Evolutionary conservation across 345 rosid species (phyloP).

Genomic region (Clausena lansium): DNA sequence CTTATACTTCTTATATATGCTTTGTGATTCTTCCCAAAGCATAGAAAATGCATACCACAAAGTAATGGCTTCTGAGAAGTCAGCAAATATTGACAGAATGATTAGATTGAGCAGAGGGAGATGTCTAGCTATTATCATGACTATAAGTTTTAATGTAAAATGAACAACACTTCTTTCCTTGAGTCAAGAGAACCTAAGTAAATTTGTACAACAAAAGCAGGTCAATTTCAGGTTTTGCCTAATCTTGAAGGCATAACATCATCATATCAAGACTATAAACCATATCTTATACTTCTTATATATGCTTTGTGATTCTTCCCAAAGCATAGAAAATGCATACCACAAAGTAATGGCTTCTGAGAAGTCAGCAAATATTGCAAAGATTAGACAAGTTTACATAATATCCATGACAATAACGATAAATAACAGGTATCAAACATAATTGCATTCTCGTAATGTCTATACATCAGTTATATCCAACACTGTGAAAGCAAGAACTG

Average conservation of each 20-base stretch:
- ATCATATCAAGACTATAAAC: neutral
- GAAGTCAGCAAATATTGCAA: neutral
- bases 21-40: neutral
- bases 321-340: neutral
- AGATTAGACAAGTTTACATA: neutral
- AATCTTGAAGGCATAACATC: neutral
- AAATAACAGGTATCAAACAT: neutral
- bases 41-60: neutral
- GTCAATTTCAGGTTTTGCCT: no score
- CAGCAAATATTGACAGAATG: neutral
- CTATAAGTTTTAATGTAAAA: no score
- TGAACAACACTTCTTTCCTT: neutral
- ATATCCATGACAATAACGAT: neutral
- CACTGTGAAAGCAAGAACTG: neutral
- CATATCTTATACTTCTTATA: neutral
- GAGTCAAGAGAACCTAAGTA: no score
- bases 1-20: neutral
- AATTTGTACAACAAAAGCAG: no score
- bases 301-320: neutral
- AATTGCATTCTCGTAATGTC: neutral
- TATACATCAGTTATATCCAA: neutral
- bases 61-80: neutral
- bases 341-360: neutral
- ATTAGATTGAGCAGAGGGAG: no score
- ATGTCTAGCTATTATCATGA: no score